phyloP scores from a whole-genome alignment of 2,329 filamentous ascomycete genomes.

The Pezicula neosporulosa region DNA sequence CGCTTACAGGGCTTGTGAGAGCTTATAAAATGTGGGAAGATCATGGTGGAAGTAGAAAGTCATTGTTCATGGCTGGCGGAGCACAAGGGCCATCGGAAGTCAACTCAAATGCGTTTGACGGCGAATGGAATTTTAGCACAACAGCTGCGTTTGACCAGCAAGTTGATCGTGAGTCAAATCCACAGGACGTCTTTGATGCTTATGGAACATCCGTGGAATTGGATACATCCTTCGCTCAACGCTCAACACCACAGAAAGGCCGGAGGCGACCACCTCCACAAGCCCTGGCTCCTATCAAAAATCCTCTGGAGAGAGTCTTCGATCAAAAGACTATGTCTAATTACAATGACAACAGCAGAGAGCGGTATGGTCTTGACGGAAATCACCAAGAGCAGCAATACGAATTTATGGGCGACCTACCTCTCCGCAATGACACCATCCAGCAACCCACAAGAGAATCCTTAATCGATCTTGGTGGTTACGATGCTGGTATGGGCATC shows the following conservation, averaged over 20 bases:
- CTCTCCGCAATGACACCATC: constrained; percentile 53
- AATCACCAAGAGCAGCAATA: constrained; percentile 14
- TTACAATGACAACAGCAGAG: constrained; percentile 60
- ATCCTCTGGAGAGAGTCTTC: constrained; percentile 60
- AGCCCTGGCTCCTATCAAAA: constrained; percentile 48
- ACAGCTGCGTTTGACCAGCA: constrained; percentile 61
- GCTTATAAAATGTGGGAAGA: constrained; percentile 75
- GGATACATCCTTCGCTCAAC: constrained; percentile 36
- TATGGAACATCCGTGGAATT: constrained; percentile 58
- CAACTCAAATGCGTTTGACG: constrained; percentile 43
- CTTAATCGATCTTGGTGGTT: constrained; percentile 62
- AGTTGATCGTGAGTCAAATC: constrained; percentile 47
- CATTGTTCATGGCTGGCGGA: constrained; percentile 57
- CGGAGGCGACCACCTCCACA: constrained; percentile 55
- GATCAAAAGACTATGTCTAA: constrained; percentile 63
- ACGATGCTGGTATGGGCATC: constrained; percentile 51
- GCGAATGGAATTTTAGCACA: constrained; percentile 67
- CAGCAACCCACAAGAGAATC: constrained; percentile 53
- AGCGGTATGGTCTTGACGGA: constrained; percentile 49
- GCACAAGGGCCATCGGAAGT: constrained; percentile 41
- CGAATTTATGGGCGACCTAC: constrained; percentile 44
- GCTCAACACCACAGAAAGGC: constrained; percentile 39
- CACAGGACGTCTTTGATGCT: constrained; percentile 57
- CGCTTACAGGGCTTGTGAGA: constrained; percentile 62
- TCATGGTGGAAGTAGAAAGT: constrained; percentile 66